These are phyloP conservation scores for Mortierella sp. DNA, from an alignment of 371 early-diverging fungal genomes.

Conservation along the genomic window DNA sequence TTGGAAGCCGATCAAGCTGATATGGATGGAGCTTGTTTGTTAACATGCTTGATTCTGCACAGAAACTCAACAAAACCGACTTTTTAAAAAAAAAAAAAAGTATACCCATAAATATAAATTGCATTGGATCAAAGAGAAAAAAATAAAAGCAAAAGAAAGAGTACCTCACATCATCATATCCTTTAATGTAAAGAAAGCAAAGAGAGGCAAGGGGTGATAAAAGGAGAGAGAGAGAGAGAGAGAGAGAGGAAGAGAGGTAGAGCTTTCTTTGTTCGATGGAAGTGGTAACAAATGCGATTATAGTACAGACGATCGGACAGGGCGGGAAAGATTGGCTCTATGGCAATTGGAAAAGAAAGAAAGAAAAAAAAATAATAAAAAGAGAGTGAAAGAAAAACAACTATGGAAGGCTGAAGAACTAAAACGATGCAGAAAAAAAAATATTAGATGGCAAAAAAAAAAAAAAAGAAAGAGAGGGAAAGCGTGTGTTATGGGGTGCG, in stretches of 20 bases:
- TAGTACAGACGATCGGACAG: slow-evolving; percentile 33
- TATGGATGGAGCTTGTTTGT: neutral
- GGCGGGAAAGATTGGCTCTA: slow-evolving; percentile 2
- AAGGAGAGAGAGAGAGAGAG: no score
- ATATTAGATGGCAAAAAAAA: neutral
- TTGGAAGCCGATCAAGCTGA: neutral
- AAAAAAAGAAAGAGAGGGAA: slow-evolving; percentile 1
- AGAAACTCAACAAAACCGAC: neutral
- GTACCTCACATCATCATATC: no score
- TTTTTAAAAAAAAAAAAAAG: neutral
- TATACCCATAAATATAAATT: neutral
- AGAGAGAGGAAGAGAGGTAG: no score
- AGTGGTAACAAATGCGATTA: slow-evolving; percentile 15
- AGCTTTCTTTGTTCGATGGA: neutral
- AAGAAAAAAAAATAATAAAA: slow-evolving; percentile 16
- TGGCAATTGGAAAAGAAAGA: neutral
- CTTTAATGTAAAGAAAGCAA: no score
- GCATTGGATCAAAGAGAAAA: no score
- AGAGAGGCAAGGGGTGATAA: no score
- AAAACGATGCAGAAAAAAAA: slow-evolving; percentile 4
- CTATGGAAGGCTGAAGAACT: slow-evolving; percentile 2
- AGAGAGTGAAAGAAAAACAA: slow-evolving; percentile 7
- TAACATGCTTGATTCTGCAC: neutral
- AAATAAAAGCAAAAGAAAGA: slow-evolving; percentile 7
- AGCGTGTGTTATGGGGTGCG: no score